Percentiles rank a stretch among this genome's conserved stretches.
Conservation (phyloP, 805 yeast genomes). For the Danielozyma ontarioensis region DNA sequence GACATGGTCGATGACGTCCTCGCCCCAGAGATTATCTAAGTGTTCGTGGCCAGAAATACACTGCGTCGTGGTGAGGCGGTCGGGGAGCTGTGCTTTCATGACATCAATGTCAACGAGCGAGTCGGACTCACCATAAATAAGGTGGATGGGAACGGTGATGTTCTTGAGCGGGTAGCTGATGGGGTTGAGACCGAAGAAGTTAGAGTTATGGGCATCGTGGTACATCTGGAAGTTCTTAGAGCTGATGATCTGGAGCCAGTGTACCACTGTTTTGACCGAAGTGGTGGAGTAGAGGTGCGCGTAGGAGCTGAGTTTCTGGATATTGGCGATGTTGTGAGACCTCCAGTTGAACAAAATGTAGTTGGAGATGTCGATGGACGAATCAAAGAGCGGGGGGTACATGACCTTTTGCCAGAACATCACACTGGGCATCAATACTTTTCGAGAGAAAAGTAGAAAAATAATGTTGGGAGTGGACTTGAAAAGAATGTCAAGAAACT, state of each 20-base stretch:
- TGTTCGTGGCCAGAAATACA: slow-evolving; percentile 78
- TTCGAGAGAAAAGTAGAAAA: slow-evolving; percentile 66
- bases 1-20: slow-evolving; percentile 42
- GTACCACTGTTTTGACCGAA: slow-evolving; percentile 81
- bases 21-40: slow-evolving; percentile 86
- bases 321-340: slow-evolving; percentile 59
- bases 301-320: slow-evolving; percentile 76
- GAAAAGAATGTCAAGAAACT: slow-evolving; percentile 68
- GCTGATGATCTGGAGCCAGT: slow-evolving; percentile 53
- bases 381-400: slow-evolving; percentile 70
- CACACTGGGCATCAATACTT: slow-evolving; percentile 72
- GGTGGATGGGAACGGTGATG: slow-evolving; percentile 58
- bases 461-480: slow-evolving; percentile 72
- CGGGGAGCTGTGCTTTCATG: slow-evolving; percentile 66
- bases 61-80: slow-evolving; percentile 40
- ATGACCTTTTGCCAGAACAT: slow-evolving; percentile 73
- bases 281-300: slow-evolving; percentile 89
- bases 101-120: slow-evolving; percentile 82
- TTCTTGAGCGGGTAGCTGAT: slow-evolving; percentile 35
- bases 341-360: slow-evolving; percentile 75
- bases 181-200: slow-evolving; percentile 25
- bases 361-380: slow-evolving; percentile 68
- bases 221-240: slow-evolving; percentile 82
- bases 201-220: slow-evolving; percentile 45
- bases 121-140: slow-evolving; percentile 77